Evolutionary conservation across 2,329 filamentous ascomycete species (phyloP).

Genomic region (Chaetomium strumarium): DNA sequence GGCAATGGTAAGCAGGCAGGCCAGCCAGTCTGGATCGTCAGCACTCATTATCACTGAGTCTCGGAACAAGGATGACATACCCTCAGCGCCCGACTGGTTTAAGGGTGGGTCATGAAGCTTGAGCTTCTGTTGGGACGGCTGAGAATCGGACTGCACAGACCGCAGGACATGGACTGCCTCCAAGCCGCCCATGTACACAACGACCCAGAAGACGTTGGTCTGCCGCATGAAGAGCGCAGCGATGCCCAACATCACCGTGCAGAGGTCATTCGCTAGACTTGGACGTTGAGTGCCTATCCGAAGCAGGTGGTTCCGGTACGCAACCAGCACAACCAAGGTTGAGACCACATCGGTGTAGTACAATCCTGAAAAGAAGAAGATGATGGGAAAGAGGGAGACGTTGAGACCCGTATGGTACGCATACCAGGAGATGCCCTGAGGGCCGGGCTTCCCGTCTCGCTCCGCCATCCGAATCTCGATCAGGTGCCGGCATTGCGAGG

Average conservation of each 20-base stretch:
- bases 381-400: conserved; percentile 74
- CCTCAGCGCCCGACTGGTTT: conserved; percentile 42
- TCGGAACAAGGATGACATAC: conserved; percentile 32
- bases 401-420: conserved; percentile 65
- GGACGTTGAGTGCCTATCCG: conserved; percentile 34
- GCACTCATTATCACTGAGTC: not conserved
- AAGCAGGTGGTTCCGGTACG: conserved; percentile 54
- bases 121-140: conserved; percentile 18
- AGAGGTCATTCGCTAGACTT: conserved; percentile 36
- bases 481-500: conserved; percentile 47
- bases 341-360: conserved; percentile 94
- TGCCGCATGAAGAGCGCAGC: conserved; percentile 73
- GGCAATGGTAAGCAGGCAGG: conserved; percentile 57
- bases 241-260: conserved; percentile 52
- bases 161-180: conserved; percentile 50
- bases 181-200: conserved; percentile 64
- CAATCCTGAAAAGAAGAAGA: conserved; percentile 93
- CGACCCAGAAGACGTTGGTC: conserved; percentile 96
- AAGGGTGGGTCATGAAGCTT: conserved; percentile 51
- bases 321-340: conserved; percentile 65
- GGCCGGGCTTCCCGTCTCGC: conserved; percentile 19
- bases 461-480: conserved; percentile 40
- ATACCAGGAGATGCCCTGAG: conserved; percentile 30
- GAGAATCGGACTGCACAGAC: conserved; percentile 32
- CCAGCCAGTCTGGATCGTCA: conserved; percentile 43